These are phyloP conservation scores for Zygotorulaspora chibaensis DNA, from an alignment of 805 yeast species.

Conservation along the genomic window DNA sequence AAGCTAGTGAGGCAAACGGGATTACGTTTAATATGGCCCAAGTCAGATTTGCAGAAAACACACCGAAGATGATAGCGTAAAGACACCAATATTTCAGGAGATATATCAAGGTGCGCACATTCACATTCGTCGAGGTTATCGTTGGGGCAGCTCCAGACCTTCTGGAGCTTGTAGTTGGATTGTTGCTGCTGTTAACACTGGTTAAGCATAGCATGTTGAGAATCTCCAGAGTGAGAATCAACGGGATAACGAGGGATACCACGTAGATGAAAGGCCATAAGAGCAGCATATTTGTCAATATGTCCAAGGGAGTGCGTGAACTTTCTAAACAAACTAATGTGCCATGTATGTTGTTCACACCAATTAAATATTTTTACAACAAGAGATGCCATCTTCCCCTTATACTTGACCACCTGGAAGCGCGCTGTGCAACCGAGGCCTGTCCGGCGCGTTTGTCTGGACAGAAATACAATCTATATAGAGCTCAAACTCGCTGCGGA, in stretches of 20 bases:
- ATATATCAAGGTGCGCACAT: slow-evolving; percentile 8
- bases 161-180: not conserved
- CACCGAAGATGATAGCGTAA: slow-evolving; percentile 15
- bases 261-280: slow-evolving; percentile 13
- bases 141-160: not conserved
- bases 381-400: not conserved
- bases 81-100: slow-evolving; percentile 26
- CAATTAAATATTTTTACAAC: too few species aligned
- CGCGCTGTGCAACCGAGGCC: not conserved
- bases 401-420: too few species aligned
- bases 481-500: too few species aligned
- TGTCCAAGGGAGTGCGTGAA: not conserved
- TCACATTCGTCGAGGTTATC: slow-evolving; percentile 5
- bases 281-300: slow-evolving; percentile 2
- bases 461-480: too few species aligned
- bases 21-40: slow-evolving; percentile 9
- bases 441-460: too few species aligned
- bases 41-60: slow-evolving; percentile 16
- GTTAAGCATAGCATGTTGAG: slow-evolving; percentile 6
- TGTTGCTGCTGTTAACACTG: not conserved
- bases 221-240: slow-evolving; percentile 24
- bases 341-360: not conserved
- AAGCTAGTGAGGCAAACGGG: slow-evolving; percentile 15
- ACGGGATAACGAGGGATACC: slow-evolving; percentile 22
- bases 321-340: not conserved